These are phyloP conservation scores for Scutellaria baicalensis DNA, from an alignment of 257 asterid genomes.

Conservation along the genomic window DNA sequence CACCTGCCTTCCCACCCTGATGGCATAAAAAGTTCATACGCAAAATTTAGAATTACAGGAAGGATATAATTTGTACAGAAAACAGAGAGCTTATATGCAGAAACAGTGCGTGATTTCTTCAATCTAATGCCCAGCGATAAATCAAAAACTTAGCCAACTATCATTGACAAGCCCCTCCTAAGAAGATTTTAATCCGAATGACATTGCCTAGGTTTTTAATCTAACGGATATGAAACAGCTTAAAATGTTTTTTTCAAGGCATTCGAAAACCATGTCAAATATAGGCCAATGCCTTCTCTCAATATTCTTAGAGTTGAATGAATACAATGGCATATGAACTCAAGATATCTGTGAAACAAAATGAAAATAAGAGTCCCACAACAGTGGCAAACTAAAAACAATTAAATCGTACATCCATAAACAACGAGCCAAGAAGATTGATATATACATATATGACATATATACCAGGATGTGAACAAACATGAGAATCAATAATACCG, in stretches of 20 bases:
- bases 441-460: not conserved
- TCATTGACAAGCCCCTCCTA: not conserved
- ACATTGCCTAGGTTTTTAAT: not conserved
- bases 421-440: not conserved
- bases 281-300: not conserved
- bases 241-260: not conserved
- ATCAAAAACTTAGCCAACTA: not conserved
- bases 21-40: not conserved
- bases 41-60: too few species aligned
- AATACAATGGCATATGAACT: not conserved
- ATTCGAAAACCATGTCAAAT: not conserved
- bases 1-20: conserved; percentile 35
- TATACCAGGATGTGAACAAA: not conserved
- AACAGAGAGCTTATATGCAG: not conserved
- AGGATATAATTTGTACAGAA: not conserved
- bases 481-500: not conserved
- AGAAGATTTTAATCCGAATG: not conserved
- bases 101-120: not conserved
- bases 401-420: not conserved
- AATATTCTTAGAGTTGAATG: not conserved
- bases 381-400: not conserved
- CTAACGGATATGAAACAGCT: not conserved
- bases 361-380: not conserved
- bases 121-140: not conserved
- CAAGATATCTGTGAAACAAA: not conserved